These are phyloP conservation scores for Lentinula guzmanii DNA, from an alignment of 768 basidiomycete genomes.

Conservation along the genomic window DNA sequence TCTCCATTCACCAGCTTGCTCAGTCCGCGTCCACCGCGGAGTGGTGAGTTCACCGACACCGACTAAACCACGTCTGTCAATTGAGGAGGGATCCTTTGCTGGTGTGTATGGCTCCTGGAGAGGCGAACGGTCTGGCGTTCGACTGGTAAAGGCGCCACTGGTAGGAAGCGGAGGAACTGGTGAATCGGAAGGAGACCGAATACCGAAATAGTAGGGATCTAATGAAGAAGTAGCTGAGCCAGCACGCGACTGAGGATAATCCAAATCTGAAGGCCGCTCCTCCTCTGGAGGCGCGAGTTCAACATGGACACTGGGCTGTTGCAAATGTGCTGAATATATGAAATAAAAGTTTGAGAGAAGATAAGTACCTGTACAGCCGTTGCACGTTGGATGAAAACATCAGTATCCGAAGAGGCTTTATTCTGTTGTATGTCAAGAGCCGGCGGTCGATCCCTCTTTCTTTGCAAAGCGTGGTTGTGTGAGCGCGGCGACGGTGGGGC, in stretches of 20 bases:
- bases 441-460: conserved; percentile 46
- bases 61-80: conserved; percentile 83
- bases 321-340: conserved; percentile 16
- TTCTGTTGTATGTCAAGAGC: conserved; percentile 40
- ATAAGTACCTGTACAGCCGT: conserved; percentile 26
- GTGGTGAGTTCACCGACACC: conserved; percentile 96
- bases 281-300: conserved; percentile 40
- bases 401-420: conserved; percentile 31
- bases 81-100: conserved; percentile 66
- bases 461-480: conserved; percentile 30
- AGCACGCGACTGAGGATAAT: conserved; percentile 53
- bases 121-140: conserved; percentile 55
- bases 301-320: conserved; percentile 32
- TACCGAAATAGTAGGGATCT: conserved; percentile 85
- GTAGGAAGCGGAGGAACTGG: conserved; percentile 50
- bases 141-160: conserved; percentile 31
- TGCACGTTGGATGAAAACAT: conserved; percentile 32
- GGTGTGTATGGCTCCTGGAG: conserved; percentile 61
- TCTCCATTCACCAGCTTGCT: conserved; percentile 31
- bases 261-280: conserved; percentile 35
- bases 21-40: conserved; percentile 79
- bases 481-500: conserved; percentile 34
- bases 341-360: conserved; percentile 12
- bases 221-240: conserved; percentile 74
- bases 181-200: conserved; percentile 63